Evolutionary conservation across 768 basidiomycete genomes (phyloP), one percentile per base, ranked within the genome.

Genomic region (Lanmaoa rubissima): DNA sequence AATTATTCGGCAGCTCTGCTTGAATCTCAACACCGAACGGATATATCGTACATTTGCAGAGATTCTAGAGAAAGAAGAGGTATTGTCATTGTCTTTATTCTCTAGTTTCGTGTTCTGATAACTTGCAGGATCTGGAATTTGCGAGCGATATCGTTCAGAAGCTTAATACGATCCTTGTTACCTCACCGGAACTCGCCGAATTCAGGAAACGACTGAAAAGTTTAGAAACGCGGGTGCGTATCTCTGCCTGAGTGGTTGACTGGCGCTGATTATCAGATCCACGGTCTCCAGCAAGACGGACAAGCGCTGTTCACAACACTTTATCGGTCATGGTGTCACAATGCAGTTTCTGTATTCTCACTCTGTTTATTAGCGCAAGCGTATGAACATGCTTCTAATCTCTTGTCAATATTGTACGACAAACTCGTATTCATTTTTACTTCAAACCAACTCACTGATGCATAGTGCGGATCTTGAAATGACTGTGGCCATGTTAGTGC

Each of bases 311-410:
- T 98, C 70, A 92, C 90, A 12, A 92, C 90, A 0, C 76, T 99
- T 4, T 99, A 99, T 66, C 82, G 93, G 19, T 98, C 94, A 19
- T 99, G 97, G 97, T 98, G 94, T 69, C 97, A 99, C 65, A 98
- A 98, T 67, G 91, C 96, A 1, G 95, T 98, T 42, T 89, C 97
- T 0, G 94, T 94, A 1, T 97, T 99, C 69, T 94, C 97, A 1
- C 80, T 99, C 7, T 99, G 97, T 71, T 79, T 99, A 31, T 79
- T 99, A 26, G 97, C 97, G 6, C 97, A 99, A 70, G 96, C 97
- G 3, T 99, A 99, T 63, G 97, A 99, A 70, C 97, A 99, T 72
- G 97, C 96, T 1, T 96, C 94, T 21, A 98, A 95, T 70, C 80
- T 99, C 4, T 78, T 99, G 17, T 88, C 92, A 59, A 98, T 97